phyloP scores from a whole-genome alignment of 495 filamentous ascomycete species.

The Aspergillus sparsus region DNA sequence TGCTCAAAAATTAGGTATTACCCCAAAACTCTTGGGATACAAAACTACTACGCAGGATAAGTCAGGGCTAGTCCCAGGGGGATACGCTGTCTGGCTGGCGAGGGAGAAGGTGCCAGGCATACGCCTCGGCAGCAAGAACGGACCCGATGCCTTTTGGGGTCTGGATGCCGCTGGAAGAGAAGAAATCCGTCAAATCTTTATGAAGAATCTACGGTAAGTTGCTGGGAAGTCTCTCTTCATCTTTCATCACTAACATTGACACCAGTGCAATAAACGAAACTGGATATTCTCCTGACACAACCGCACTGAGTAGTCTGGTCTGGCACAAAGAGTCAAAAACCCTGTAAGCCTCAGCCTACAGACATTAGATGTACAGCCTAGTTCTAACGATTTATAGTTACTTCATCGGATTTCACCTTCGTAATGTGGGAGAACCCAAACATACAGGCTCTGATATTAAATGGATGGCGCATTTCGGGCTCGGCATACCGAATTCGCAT shows the following conservation, averaged over 20 bases:
- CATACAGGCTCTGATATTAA: neutral
- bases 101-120: conserved; percentile 22
- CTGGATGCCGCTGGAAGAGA: conserved; percentile 15
- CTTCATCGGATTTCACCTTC: conserved; percentile 16
- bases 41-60: conserved; percentile 16
- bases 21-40: conserved; percentile 21
- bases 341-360: conserved; percentile 9
- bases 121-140: conserved; percentile 19
- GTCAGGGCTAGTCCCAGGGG: conserved; percentile 20
- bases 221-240: conserved; percentile 6
- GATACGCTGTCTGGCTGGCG: conserved; percentile 20
- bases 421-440: conserved; percentile 11
- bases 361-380: conserved; percentile 12
- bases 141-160: conserved; percentile 12
- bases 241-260: conserved; percentile 16
- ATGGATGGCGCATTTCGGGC: conserved; percentile 16
- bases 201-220: conserved; percentile 21
- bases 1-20: conserved; percentile 11
- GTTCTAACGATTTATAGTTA: conserved; percentile 17
- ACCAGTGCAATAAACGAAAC: conserved; percentile 16
- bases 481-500: conserved; percentile 18
- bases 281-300: conserved; percentile 14
- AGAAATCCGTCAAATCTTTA: conserved; percentile 19
- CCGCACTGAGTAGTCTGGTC: conserved; percentile 14
- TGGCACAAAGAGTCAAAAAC: conserved; percentile 18